Evolutionary conservation across 257 asterid genomes (phyloP).

Genomic region (Nicotiana knightiana): DNA sequence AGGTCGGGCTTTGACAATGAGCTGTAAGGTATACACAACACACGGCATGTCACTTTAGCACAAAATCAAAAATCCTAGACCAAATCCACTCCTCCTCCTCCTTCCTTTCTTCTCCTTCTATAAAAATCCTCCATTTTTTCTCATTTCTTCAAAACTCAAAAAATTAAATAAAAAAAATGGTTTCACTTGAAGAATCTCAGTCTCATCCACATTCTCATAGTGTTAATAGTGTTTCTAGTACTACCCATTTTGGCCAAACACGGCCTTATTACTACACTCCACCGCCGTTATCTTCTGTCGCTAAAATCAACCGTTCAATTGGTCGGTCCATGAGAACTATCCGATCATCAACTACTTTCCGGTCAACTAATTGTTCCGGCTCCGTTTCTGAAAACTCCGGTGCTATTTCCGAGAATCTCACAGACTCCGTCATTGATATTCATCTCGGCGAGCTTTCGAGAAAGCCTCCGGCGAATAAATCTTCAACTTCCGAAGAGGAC

Average conservation of each 20-base stretch:
- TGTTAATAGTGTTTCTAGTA: slow-evolving; percentile 20
- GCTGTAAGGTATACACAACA: not conserved
- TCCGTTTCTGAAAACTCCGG: slow-evolving; percentile 25
- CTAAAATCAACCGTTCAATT: slow-evolving; percentile 45
- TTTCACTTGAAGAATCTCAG: slow-evolving; percentile 48
- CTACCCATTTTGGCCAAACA: slow-evolving; percentile 27
- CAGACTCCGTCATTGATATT: slow-evolving; percentile 72
- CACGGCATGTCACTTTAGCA: not conserved
- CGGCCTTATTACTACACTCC: slow-evolving; percentile 53
- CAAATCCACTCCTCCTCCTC: not conserved
- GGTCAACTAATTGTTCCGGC: slow-evolving; percentile 13
- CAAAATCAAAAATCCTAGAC: not conserved
- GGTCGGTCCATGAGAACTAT: slow-evolving; percentile 54
- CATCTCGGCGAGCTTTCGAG: slow-evolving; percentile 63
- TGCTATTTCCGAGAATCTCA: slow-evolving; percentile 40
- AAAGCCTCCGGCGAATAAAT: slow-evolving; percentile 27
- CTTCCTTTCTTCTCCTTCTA: slow-evolving; percentile 5
- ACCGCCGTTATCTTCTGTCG: slow-evolving; percentile 47
- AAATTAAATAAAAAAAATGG: slow-evolving; percentile 23
- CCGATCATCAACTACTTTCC: slow-evolving; percentile 60
- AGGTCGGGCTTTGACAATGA: no score
- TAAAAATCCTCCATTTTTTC: slow-evolving; percentile 30
- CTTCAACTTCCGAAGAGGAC: slow-evolving; percentile 33
- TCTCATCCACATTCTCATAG: slow-evolving; percentile 31
- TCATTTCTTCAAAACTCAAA: slow-evolving; percentile 10